Evolutionary conservation across 805 yeast genomes (phyloP), one percentile per base, ranked within the genome.

Genomic region (Candida awuae): DNA sequence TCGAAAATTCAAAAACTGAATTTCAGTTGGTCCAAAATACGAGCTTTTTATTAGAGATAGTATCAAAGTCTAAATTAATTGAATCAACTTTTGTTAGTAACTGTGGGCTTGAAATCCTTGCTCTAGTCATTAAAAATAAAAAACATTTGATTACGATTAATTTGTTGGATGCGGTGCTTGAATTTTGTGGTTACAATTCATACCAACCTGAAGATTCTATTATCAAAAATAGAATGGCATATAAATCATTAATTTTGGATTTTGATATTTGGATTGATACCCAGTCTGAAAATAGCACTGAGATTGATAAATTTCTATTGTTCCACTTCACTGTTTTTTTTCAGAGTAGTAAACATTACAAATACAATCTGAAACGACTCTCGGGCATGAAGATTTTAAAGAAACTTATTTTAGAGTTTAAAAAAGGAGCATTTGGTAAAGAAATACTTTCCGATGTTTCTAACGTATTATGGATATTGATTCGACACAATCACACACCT

Each of bases 91-190:
- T 80, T 51, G 84, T 78, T 47, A 62, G 68, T 14, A 61, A 65
- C 3, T 71, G 70, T 46, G 87, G 87, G 1, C 82, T 75, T 49
- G 75, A 74, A 19, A 66, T 79, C 3, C 52, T 82, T 2, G 68
- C 73, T 0, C 68, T 79, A 0, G 51, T 82, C 8, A 49, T 80
- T 20, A 71, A 68, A 29, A 60, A 68, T 20, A 76, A 74, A 50
- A 66, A 62, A 45, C 52, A 50, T 4, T 46, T 49, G 37, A 57
- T 71, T 3, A 51, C 59, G 6, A 46, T 72, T n/a, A 67, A 66
- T 15, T 58, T 77, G 3, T 50, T 81, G 12, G 71, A 72, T 37
- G 39, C 67, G 3, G 58, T 82, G 16, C 52, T 80, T 7, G 61
- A 54, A 4, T 71, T 66, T 52, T 66, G 72, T 32, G 94, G 92